Evolutionary conservation across 176 grass and related monocot species (phyloP).

Genomic region (Avena sativa): DNA sequence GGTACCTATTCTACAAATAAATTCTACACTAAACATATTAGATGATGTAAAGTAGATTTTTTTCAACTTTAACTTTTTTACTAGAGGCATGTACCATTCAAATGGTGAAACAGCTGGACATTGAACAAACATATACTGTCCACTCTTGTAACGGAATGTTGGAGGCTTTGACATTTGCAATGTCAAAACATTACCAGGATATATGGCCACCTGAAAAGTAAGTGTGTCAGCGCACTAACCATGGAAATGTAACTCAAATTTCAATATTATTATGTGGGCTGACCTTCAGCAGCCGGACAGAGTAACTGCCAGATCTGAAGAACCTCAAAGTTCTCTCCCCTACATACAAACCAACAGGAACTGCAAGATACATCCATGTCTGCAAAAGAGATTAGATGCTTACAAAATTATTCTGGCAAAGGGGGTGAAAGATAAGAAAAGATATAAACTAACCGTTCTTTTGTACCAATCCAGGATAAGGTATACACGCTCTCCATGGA

Average conservation of each 20-base stretch:
- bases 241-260: constrained; percentile 42
- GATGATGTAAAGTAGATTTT: not conserved
- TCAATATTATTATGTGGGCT: constrained; percentile 7
- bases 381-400: constrained; percentile 42
- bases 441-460: constrained; percentile 67
- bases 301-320: constrained; percentile 87
- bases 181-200: constrained; percentile 94
- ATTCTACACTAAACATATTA: not conserved
- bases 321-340: constrained; percentile 91
- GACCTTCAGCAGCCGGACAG: constrained; percentile 90
- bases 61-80: constrained; percentile 23
- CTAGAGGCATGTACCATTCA: constrained; percentile 76
- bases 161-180: constrained; percentile 93
- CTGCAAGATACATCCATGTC: constrained; percentile 99
- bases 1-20: constrained; percentile 8
- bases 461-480: constrained; percentile 82
- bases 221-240: constrained; percentile 42
- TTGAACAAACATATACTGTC: constrained; percentile 99
- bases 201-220: constrained; percentile 85
- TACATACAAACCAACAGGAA: constrained; percentile 82
- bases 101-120: constrained; percentile 93
- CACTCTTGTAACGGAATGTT: constrained; percentile 85
- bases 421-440: constrained; percentile 39
- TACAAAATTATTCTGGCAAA: constrained; percentile 21
- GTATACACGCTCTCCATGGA: constrained; percentile 83